Percentiles rank a stretch among this genome's conserved stretches.
Conservation (phyloP, 208 protist genomes). For the Trypanosoma cruzi region DNA sequence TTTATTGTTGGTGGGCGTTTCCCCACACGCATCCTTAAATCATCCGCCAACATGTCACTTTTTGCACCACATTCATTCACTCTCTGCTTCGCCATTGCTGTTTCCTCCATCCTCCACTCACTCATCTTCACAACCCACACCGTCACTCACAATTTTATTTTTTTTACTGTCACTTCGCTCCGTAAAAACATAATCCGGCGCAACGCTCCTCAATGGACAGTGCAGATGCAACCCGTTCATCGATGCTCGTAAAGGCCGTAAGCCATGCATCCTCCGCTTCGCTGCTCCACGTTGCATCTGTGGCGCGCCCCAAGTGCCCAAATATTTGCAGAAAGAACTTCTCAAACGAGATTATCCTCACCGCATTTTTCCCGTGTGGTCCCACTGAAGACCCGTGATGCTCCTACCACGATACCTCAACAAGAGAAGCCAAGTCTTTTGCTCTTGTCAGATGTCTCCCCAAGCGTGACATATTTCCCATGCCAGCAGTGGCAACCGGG, state of each 20-base stretch:
- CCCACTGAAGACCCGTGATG: slow-evolving; percentile 58
- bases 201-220: slow-evolving; percentile 32
- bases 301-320: slow-evolving; percentile 95
- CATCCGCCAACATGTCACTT: not conserved
- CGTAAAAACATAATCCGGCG: slow-evolving; percentile 41
- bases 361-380: slow-evolving; percentile 54
- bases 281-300: slow-evolving; percentile 92
- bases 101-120: not conserved
- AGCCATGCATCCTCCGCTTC: slow-evolving; percentile 92
- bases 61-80: not conserved
- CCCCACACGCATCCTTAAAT: not conserved
- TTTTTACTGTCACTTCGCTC: slow-evolving; percentile 6
- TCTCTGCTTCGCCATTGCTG: not conserved
- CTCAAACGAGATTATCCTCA: slow-evolving; percentile 46
- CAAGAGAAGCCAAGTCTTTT: slow-evolving; percentile 20
- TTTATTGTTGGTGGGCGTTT: not conserved
- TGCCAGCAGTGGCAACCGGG: slow-evolving; percentile 42
- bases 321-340: slow-evolving; percentile 96
- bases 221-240: slow-evolving; percentile 97
- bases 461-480: slow-evolving; percentile 37
- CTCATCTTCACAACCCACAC: not conserved
- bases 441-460: slow-evolving; percentile 59
- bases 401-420: slow-evolving; percentile 48
- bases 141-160: slow-evolving; percentile 3
- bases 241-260: slow-evolving; percentile 91